Conservation (phyloP, 257 asterid species). For the Penstemon davidsonii region DNA sequence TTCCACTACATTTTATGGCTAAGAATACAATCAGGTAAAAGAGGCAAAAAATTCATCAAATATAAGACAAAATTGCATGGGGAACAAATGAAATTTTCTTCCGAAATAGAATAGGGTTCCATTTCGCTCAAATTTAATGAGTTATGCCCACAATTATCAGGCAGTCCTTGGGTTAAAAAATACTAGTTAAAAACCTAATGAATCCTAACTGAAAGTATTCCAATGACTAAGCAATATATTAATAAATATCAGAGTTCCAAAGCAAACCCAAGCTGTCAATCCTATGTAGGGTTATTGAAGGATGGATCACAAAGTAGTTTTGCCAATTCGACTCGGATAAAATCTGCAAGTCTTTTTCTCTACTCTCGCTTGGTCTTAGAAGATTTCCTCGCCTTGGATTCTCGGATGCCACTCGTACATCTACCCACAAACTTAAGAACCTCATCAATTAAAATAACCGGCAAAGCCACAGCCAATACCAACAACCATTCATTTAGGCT, state of each 20-base stretch:
- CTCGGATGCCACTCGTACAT: conserved; percentile 49
- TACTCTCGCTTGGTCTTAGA: conserved; percentile 66
- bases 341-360: conserved; percentile 15
- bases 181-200: conserved; percentile 19
- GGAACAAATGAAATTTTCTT: too few species aligned
- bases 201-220: conserved; percentile 33
- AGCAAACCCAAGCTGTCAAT: conserved; percentile 26
- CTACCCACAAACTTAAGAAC: conserved; percentile 86
- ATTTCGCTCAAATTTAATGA: too few species aligned
- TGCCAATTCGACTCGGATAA: conserved; percentile 17
- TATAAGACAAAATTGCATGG: too few species aligned
- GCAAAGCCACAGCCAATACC: conserved; percentile 76
- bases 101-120: too few species aligned
- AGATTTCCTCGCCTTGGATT: conserved; percentile 36
- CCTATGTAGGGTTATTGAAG: neutral
- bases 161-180: conserved; percentile 37
- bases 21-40: too few species aligned
- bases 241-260: conserved; percentile 30
- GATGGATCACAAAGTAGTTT: neutral
- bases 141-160: conserved; percentile 29
- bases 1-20: too few species aligned
- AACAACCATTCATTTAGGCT: conserved; percentile 87
- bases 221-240: conserved; percentile 38
- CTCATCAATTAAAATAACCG: conserved; percentile 88
- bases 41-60: too few species aligned